A percentile compares a stretch with the other conserved stretches of the same genome.
These are phyloP conservation scores for Pestalotiopsis sp. DNA, from an alignment of 2,329 filamentous ascomycete genomes.

Conservation along the genomic window DNA sequence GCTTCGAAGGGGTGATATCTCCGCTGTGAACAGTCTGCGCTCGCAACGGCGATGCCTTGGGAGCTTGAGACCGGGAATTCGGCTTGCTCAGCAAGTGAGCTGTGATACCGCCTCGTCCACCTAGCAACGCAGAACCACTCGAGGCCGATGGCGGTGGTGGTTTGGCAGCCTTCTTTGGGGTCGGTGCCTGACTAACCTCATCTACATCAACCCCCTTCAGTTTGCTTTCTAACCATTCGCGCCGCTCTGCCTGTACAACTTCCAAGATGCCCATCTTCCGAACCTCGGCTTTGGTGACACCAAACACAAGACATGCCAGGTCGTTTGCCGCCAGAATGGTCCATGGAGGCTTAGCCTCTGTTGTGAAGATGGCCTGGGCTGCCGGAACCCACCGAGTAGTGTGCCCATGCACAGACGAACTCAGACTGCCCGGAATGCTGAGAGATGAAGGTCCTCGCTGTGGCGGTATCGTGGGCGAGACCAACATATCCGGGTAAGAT, in stretches of 20 bases:
- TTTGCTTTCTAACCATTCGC: constrained; percentile 88
- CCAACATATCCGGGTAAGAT: constrained; percentile 32
- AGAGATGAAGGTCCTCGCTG: constrained; percentile 41
- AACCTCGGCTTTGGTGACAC: constrained; percentile 95
- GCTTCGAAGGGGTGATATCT: constrained; percentile 56
- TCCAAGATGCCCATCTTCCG: constrained; percentile 93
- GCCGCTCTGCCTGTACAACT: constrained; percentile 86
- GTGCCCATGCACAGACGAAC: constrained; percentile 76
- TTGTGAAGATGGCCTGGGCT: constrained; percentile 96
- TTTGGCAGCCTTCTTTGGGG: constrained; percentile 34
- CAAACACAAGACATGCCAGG: constrained; percentile 94
- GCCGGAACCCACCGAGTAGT: constrained; percentile 88
- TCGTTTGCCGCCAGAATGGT: constrained; percentile 97
- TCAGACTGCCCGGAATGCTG: constrained; percentile 48
- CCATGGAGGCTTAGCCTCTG: constrained; percentile 87
- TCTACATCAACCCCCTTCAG: constrained; percentile 65
- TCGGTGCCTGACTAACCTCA: constrained; percentile 39
- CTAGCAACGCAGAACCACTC: constrained; percentile 58
- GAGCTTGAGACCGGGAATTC: constrained; percentile 55
- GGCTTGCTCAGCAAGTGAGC: constrained; percentile 87
- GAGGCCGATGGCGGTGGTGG: constrained; percentile 38
- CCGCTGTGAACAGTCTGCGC: constrained; percentile 66
- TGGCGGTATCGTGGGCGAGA: constrained; percentile 46
- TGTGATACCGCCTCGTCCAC: constrained; percentile 76
- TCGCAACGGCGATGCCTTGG: constrained; percentile 58